A percentile compares a stretch with the other conserved stretches of the same genome.
phyloP scores from a whole-genome alignment of 331 rosid species.

The Quercus lobata region DNA sequence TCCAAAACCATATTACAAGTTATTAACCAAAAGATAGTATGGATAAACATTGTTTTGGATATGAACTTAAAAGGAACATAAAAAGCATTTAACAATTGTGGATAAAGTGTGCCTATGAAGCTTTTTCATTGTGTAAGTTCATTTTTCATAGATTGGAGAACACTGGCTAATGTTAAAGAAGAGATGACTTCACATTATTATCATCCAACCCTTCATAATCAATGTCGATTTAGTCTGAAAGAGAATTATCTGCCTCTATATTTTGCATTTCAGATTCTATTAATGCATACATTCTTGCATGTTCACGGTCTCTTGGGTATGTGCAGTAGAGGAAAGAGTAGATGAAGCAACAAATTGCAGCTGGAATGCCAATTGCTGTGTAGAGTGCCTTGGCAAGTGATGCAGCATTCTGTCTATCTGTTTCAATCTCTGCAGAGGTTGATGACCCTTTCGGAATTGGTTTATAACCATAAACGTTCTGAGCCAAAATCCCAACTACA shows the following conservation, averaged over 20 bases:
- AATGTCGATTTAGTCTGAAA: not conserved
- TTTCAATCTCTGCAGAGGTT: constrained; percentile 34
- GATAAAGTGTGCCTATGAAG: too few species aligned
- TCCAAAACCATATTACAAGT: too few species aligned
- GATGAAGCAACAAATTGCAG: constrained; percentile 52
- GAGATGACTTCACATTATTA: not conserved
- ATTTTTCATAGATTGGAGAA: not conserved
- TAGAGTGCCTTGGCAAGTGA: constrained; percentile 79
- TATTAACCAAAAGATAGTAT: too few species aligned
- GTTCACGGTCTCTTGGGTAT: constrained; percentile 79
- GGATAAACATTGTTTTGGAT: too few species aligned
- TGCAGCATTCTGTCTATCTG: constrained; percentile 76
- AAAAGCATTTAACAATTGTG: too few species aligned
- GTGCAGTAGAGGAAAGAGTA: constrained; percentile 72
- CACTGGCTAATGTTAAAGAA: not conserved
- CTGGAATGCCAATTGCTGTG: constrained; percentile 63
- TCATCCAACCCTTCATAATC: not conserved
- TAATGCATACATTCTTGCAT: constrained; percentile 57
- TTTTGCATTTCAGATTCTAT: constrained; percentile 57
- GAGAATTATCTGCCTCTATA: constrained; percentile 22
- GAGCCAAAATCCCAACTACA: constrained; percentile 66
- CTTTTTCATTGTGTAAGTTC: not conserved
- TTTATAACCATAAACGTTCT: constrained; percentile 57
- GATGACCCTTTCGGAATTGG: constrained; percentile 58
- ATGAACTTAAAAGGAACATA: too few species aligned